Evolutionary conservation across 768 basidiomycete genomes (phyloP).

Genomic region (Rossbeevera mucosa): DNA sequence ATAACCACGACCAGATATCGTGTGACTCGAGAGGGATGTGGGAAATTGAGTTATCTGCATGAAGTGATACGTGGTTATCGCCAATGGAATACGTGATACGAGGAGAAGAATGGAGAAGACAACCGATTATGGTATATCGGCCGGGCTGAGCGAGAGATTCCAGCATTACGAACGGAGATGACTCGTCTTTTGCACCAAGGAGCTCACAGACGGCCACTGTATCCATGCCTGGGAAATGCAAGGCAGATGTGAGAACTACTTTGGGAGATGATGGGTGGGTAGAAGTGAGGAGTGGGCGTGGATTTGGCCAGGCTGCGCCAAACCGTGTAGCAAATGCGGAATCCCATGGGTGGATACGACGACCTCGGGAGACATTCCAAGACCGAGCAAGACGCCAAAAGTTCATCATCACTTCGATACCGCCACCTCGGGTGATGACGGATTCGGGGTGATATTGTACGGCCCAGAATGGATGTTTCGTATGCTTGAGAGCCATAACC

Average conservation of each 20-base stretch:
- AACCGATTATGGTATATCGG: conserved; percentile 67
- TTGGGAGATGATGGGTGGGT: conserved; percentile 20
- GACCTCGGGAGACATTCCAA: conserved; percentile 45
- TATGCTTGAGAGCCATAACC: conserved; percentile 72
- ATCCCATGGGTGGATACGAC: conserved; percentile 42
- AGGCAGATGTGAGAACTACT: conserved; percentile 34
- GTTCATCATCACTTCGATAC: conserved; percentile 62
- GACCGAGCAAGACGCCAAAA: conserved; percentile 66
- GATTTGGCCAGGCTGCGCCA: conserved; percentile 57
- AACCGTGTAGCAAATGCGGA: conserved; percentile 32
- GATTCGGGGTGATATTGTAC: conserved; percentile 92
- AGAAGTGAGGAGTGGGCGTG: conserved; percentile 21
- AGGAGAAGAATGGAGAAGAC: conserved; percentile 47
- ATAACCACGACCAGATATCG: conserved; percentile 73
- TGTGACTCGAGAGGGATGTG: conserved; percentile 43
- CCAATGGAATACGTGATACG: conserved; percentile 56
- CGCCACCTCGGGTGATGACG: conserved; percentile 64
- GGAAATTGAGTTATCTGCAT: conserved; percentile 30
- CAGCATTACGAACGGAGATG: conserved; percentile 61
- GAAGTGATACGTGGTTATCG: conserved; percentile 45
- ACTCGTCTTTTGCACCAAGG: conserved; percentile 55
- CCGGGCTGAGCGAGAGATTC: conserved; percentile 78
- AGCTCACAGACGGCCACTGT: conserved; percentile 53
- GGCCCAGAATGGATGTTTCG: conserved; percentile 69
- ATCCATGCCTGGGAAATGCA: conserved; percentile 42